A percentile compares a stretch with the other conserved stretches of the same genome.
These are phyloP conservation scores for Lupinus albus DNA, from an alignment of 306 rosid genomes.

Conservation along the genomic window DNA sequence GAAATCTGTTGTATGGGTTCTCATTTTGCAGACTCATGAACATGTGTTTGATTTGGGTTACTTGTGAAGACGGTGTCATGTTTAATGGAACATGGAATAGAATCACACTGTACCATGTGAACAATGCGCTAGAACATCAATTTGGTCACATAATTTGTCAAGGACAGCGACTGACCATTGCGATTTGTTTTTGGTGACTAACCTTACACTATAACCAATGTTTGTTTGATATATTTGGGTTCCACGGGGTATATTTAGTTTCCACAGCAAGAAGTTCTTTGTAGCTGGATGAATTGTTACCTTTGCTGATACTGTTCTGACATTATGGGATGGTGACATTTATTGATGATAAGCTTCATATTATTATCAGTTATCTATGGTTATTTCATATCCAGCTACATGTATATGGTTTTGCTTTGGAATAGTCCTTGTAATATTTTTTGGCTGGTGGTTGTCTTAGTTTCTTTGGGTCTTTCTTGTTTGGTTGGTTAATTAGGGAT, in stretches of 20 bases:
- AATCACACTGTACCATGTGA: constrained; percentile 20
- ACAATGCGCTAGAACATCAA: constrained; percentile 23
- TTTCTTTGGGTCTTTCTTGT: constrained; percentile 29
- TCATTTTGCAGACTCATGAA: constrained; percentile 48
- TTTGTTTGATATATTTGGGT: constrained; percentile 43
- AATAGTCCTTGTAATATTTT: constrained; percentile 33
- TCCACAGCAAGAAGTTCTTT: constrained; percentile 37
- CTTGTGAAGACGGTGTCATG: constrained; percentile 43
- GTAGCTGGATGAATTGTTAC: constrained; percentile 41
- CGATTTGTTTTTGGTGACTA: constrained; percentile 32
- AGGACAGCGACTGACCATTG: constrained; percentile 36
- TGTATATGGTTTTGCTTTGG: constrained; percentile 39
- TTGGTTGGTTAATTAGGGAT: constrained; percentile 38
- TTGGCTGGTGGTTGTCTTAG: constrained; percentile 41
- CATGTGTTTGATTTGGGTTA: constrained; percentile 46
- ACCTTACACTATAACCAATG: constrained; percentile 36
- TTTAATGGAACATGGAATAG: constrained; percentile 41
- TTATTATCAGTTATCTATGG: constrained; percentile 37
- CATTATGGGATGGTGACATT: constrained; percentile 41
- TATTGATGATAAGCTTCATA: constrained; percentile 37
- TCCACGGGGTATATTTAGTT: constrained; percentile 40
- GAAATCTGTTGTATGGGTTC: constrained; percentile 48
- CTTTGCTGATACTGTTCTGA: constrained; percentile 36
- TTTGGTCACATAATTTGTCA: constrained; percentile 35
- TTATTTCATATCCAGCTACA: constrained; percentile 33